phyloP scores from a whole-genome alignment of 2,329 filamentous ascomycete genomes.

The Diaporthe sp. region DNA sequence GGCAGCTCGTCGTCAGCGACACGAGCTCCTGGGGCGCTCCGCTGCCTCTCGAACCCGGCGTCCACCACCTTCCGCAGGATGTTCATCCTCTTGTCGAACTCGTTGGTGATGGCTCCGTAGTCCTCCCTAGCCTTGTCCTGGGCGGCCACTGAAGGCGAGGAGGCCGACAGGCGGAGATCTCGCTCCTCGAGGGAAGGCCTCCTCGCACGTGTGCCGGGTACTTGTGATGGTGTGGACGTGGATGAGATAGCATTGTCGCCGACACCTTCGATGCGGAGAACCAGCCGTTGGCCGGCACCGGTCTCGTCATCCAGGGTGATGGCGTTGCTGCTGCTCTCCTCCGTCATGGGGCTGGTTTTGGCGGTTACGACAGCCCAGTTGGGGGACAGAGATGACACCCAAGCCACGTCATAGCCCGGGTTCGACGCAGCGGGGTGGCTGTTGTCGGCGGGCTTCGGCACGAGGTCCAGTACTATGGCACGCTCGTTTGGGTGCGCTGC shows the following conservation, averaged over 20 bases:
- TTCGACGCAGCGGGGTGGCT: background rate
- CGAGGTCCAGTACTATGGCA: constrained; percentile 67
- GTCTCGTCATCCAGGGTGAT: constrained; percentile 44
- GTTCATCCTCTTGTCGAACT: constrained; percentile 68
- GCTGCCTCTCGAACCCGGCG: constrained; percentile 58
- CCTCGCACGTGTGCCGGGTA: constrained; percentile 38
- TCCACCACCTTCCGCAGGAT: constrained; percentile 64
- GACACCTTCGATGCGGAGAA: constrained; percentile 72
- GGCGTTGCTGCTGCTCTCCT: constrained; percentile 42
- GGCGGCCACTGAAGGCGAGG: constrained; percentile 3
- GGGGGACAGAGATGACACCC: constrained; percentile 77
- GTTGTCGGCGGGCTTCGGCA: constrained; percentile 39
- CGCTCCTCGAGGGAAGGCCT: constrained; percentile 37
- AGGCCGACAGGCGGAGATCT: constrained; percentile 27
- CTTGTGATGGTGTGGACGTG: background rate
- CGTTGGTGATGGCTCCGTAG: constrained; percentile 61
- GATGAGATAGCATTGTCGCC: constrained; percentile 41
- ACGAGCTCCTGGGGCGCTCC: constrained; percentile 34
- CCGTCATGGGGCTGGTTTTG: constrained; percentile 56
- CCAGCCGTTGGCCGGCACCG: constrained; percentile 55
- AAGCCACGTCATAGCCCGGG: constrained; percentile 65
- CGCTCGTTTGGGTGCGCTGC: constrained; percentile 47
- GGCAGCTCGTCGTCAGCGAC: constrained; percentile 38
- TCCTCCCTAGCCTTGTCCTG: constrained; percentile 43
- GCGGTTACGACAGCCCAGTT: constrained; percentile 74